Percentiles rank a stretch among this genome's conserved stretches.
Conservation (phyloP, 306 rosid genomes). For the Medicago ruthenica region DNA sequence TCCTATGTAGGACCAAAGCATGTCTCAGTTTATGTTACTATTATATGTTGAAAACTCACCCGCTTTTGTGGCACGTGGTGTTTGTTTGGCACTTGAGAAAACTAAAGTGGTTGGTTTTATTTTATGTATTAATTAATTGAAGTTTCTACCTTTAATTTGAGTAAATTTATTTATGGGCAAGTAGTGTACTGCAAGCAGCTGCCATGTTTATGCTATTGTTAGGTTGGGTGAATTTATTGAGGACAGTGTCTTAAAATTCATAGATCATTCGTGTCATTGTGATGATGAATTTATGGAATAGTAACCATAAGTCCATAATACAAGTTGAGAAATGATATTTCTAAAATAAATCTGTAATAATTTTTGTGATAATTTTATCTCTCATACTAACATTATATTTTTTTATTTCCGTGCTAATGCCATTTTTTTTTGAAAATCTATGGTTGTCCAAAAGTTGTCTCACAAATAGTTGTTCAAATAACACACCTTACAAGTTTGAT, state of each 20-base stretch:
- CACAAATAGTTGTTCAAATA: too few species aligned
- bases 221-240: not conserved
- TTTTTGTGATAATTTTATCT: too few species aligned
- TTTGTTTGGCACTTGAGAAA: not conserved
- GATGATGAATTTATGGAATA: not conserved
- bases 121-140: not conserved
- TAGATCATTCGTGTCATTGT: not conserved
- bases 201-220: not conserved
- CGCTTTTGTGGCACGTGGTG: not conserved
- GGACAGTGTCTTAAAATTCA: not conserved
- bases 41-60: not conserved
- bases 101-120: not conserved
- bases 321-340: too few species aligned
- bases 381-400: too few species aligned
- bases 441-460: too few species aligned
- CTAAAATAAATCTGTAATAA: too few species aligned
- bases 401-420: too few species aligned
- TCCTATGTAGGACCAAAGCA: not conserved
- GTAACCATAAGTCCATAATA: not conserved
- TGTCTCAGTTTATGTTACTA: not conserved
- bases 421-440: too few species aligned
- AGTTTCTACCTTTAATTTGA: not conserved
- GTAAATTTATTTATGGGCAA: not conserved
- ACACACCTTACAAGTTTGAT: too few species aligned
- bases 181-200: not conserved